These are phyloP conservation scores for Vaccinium vitisidaea DNA, from an alignment of 148 eudicot genomes.

Conservation along the genomic window DNA sequence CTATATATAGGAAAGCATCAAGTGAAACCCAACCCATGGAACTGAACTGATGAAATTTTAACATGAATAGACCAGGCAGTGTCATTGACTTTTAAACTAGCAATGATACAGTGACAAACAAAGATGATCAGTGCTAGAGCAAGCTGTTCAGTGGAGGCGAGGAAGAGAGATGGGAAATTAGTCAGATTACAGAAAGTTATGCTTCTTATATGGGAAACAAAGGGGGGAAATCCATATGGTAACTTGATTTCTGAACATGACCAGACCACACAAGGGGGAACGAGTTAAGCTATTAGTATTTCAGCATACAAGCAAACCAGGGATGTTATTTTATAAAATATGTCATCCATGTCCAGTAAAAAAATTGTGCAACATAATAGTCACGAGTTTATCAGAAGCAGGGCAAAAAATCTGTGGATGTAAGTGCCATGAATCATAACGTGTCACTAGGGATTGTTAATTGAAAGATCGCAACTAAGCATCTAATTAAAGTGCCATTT, in stretches of 20 bases:
- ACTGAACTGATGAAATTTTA: not conserved
- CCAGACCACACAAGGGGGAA: not conserved
- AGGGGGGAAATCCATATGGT: not conserved
- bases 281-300: not conserved
- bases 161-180: not conserved
- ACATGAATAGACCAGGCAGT: not conserved
- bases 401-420: not conserved
- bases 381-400: not conserved
- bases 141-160: not conserved
- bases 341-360: not conserved
- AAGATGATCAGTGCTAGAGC: not conserved
- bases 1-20: not conserved
- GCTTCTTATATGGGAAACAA: not conserved
- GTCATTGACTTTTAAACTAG: not conserved
- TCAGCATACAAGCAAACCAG: not conserved
- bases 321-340: not conserved
- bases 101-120: not conserved
- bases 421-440: slow-evolving; percentile 33
- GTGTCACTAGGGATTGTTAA: slow-evolving; percentile 82
- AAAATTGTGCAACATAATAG: not conserved
- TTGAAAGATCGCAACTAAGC: slow-evolving; percentile 80
- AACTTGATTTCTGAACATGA: not conserved
- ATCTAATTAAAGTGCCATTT: slow-evolving; percentile 90
- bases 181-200: not conserved
- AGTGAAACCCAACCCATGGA: not conserved